Percentiles rank a stretch among this genome's conserved stretches.
Conservation (phyloP, 1,139 yeast genomes). For the Yamadazyma atmosphaerica region DNA sequence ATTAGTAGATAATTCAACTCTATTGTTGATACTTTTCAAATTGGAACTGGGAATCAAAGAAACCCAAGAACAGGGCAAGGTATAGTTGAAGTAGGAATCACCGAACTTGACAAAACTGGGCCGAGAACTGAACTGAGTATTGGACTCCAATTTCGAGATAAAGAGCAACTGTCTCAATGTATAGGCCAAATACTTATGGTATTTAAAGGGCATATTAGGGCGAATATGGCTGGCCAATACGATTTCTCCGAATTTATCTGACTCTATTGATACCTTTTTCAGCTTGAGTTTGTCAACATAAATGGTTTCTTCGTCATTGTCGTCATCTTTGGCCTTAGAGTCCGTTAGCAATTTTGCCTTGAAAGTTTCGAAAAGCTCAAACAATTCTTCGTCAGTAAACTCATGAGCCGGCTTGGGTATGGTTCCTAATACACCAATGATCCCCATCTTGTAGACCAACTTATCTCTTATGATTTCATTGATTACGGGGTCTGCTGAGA, state of each 20-base stretch:
- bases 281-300: slow-evolving; percentile 1
- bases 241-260: slow-evolving; percentile 15
- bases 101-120: slow-evolving; percentile 30
- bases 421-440: slow-evolving; percentile 40
- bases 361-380: slow-evolving; percentile 34
- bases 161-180: slow-evolving; percentile 28
- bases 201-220: slow-evolving; percentile 19
- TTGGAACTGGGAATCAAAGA: slow-evolving; percentile 31
- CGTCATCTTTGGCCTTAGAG: slow-evolving; percentile 3
- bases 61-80: slow-evolving; percentile 43
- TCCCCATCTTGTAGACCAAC: slow-evolving; percentile 35
- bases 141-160: slow-evolving; percentile 21
- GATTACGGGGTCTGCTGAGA: slow-evolving; percentile 32
- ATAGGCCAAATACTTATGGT: slow-evolving; percentile 23
- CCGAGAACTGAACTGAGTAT: slow-evolving; percentile 22
- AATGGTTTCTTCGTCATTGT: slow-evolving; percentile 6
- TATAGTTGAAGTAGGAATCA: slow-evolving; percentile 27
- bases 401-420: slow-evolving; percentile 29
- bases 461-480: slow-evolving; percentile 37
- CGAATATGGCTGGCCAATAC: slow-evolving; percentile 6
- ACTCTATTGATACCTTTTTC: slow-evolving; percentile 6
- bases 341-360: slow-evolving; percentile 26
- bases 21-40: slow-evolving; percentile 19
- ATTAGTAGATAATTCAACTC: slow-evolving; percentile 20
- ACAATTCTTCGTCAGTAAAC: slow-evolving; percentile 28